Percentiles rank a stretch among this genome's conserved stretches.
Evolutionary conservation across 805 yeast genomes (phyloP).

Genomic region (Citeromyces matritensis): DNA sequence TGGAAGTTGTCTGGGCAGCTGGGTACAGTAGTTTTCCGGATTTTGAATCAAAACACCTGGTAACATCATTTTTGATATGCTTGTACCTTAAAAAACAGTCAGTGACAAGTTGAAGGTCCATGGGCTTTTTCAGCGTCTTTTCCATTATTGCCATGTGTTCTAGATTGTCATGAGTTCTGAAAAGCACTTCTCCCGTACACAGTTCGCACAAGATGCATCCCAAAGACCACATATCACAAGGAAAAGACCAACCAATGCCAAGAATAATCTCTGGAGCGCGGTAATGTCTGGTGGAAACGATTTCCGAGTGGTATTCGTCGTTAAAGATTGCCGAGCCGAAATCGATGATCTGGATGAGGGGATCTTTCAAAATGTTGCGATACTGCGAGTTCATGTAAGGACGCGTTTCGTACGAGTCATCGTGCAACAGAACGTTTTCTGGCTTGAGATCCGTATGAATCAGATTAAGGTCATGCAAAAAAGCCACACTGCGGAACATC

Average conservation of each 20-base stretch:
- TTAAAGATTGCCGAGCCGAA: conserved; percentile 94
- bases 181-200: conserved; percentile 86
- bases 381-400: conserved; percentile 12
- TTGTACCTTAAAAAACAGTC: conserved; percentile 12
- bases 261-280: conserved; percentile 93
- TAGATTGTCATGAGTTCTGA: conserved; percentile 86
- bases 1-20: conserved; percentile 15
- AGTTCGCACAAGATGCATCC: conserved; percentile 90
- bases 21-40: conserved; percentile 19
- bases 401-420: conserved; percentile 27
- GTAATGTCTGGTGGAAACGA: conserved; percentile 91
- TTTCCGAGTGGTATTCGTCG: conserved; percentile 85
- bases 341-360: conserved; percentile 81
- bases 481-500: conserved; percentile 70
- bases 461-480: conserved; percentile 75
- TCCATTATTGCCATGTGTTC: conserved; percentile 96
- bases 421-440: conserved; percentile 69
- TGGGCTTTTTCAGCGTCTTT: conserved; percentile 42
- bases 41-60: conserved; percentile 13
- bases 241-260: conserved; percentile 93
- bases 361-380: conserved; percentile 47
- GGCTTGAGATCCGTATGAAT: conserved; percentile 97
- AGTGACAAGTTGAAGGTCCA: conserved; percentile 22
- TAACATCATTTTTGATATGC: conserved; percentile 2
- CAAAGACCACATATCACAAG: conserved; percentile 94